phyloP scores from a whole-genome alignment of 1,284 basidiomycete genomes.

The Cryptococcus sp. region DNA sequence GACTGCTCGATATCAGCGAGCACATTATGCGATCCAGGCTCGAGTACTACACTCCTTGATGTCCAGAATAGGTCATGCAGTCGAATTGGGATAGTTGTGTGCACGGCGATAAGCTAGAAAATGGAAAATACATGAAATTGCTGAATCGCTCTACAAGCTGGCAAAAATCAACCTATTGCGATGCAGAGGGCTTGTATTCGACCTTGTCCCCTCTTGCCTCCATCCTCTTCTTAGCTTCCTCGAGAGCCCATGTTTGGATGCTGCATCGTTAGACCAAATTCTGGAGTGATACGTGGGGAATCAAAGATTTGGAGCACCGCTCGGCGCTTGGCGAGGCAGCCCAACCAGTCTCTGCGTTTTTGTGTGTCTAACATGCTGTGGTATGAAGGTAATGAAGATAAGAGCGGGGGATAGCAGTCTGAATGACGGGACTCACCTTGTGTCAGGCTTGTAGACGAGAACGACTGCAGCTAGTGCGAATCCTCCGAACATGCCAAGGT shows the following conservation, averaged over 20 bases:
- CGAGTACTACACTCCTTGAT: too few species aligned
- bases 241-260: slow-evolving; percentile 82
- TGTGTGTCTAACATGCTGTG: too few species aligned
- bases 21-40: too few species aligned
- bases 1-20: too few species aligned
- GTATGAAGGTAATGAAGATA: too few species aligned
- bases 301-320: not conserved
- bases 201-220: slow-evolving; percentile 80
- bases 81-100: too few species aligned
- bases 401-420: not conserved
- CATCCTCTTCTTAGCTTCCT: slow-evolving; percentile 82
- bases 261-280: slow-evolving; percentile 48
- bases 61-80: too few species aligned
- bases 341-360: too few species aligned
- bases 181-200: slow-evolving; percentile 59
- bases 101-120: too few species aligned
- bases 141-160: too few species aligned
- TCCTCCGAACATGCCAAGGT: slow-evolving; percentile 83
- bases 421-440: slow-evolving; percentile 65
- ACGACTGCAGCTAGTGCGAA: slow-evolving; percentile 72
- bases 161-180: not conserved
- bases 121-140: too few species aligned
- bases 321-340: too few species aligned
- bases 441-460: slow-evolving; percentile 92
- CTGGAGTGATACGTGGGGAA: not conserved